Conservation (phyloP, 805 yeast genomes). For the Candida schatavii region DNA sequence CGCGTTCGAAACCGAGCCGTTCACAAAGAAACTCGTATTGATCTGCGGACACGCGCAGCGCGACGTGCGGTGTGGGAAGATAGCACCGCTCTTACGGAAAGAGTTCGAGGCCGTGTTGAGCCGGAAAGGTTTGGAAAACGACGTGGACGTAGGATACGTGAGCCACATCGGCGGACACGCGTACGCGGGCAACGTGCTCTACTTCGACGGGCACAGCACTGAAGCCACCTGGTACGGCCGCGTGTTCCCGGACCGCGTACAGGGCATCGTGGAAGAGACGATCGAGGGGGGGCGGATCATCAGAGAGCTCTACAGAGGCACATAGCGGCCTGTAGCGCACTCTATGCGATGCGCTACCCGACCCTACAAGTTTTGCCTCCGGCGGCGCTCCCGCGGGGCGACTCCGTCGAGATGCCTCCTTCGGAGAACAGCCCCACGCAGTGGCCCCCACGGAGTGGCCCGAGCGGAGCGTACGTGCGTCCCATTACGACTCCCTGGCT, state of each 20-base stretch:
- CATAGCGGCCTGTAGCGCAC: neutral
- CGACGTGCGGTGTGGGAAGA: conserved; percentile 63
- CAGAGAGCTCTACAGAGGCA: conserved; percentile 56
- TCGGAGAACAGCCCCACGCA: no score
- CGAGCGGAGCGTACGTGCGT: no score
- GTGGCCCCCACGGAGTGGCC: no score
- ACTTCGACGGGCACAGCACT: conserved; percentile 35
- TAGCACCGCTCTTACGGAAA: conserved; percentile 55
- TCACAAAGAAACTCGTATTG: conserved; percentile 36
- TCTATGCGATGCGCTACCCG: neutral
- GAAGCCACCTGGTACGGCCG: conserved; percentile 80
- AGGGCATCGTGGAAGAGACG: conserved; percentile 59
- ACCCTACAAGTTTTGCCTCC: no score
- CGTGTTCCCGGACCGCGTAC: conserved; percentile 64
- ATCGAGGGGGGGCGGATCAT: conserved; percentile 49
- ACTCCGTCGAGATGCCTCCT: neutral
- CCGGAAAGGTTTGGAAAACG: conserved; percentile 26
- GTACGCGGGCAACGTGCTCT: conserved; percentile 78
- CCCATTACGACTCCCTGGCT: no score
- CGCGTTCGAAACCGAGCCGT: conserved; percentile 10
- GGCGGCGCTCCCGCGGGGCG: neutral
- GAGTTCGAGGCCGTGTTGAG: conserved; percentile 49
- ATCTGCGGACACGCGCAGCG: conserved; percentile 67
- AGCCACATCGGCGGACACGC: conserved; percentile 87
- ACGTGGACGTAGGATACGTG: conserved; percentile 47